Evolutionary conservation across 2,329 filamentous ascomycete genomes (phyloP).

Genomic region (Fusarium scirpi): DNA sequence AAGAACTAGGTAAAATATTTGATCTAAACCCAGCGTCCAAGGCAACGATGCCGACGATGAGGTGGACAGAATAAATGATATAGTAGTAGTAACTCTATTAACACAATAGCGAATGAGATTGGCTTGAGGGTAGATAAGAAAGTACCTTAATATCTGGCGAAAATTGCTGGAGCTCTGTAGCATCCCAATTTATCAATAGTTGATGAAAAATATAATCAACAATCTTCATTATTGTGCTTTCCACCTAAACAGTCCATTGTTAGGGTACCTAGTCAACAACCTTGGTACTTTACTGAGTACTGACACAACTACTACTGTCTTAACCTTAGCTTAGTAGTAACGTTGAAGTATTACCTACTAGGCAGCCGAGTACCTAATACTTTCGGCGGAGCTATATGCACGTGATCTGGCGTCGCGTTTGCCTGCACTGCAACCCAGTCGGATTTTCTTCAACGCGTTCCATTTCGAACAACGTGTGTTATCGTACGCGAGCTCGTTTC

Average conservation of each 20-base stretch:
- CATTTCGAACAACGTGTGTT: background rate
- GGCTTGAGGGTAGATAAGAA: background rate
- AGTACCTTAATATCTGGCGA: background rate
- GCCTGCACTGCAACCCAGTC: background rate
- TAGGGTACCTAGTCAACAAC: background rate
- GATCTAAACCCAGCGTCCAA: background rate
- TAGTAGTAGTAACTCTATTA: background rate
- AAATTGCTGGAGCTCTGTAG: background rate
- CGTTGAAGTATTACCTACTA: background rate
- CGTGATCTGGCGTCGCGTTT: slow-evolving; percentile 41
- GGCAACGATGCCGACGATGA: background rate
- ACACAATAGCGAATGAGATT: background rate
- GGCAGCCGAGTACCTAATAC: slow-evolving; percentile 12
- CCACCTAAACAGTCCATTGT: background rate
- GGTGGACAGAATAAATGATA: background rate
- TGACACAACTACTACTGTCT: too few species aligned
- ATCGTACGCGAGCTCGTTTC: background rate
- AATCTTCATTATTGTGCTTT: background rate
- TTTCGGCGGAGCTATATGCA: background rate
- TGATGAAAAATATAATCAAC: background rate
- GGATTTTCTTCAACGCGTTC: slow-evolving; percentile 24
- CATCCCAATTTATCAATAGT: background rate
- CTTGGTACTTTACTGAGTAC: too few species aligned
- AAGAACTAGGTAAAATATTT: background rate
- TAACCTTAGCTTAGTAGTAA: too few species aligned